Conservation (phyloP, 2,329 filamentous ascomycete genomes). For the Teratosphaeria viscida region DNA sequence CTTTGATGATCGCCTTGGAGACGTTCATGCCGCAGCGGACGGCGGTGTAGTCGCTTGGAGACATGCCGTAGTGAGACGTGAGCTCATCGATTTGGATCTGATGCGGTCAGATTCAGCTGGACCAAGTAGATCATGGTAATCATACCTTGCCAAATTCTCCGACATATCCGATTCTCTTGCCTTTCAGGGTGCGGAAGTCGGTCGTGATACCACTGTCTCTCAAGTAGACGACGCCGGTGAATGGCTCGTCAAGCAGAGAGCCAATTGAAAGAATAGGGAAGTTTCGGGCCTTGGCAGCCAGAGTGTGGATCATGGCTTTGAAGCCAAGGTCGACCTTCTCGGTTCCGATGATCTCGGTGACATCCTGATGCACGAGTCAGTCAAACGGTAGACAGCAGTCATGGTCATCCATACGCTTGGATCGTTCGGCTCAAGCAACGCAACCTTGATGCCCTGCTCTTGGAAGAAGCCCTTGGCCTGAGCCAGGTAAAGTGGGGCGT, state of each 20-base stretch:
- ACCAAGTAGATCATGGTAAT: no score
- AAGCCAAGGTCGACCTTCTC: slow-evolving; percentile 69
- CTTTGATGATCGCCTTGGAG: slow-evolving; percentile 62
- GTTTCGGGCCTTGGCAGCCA: slow-evolving; percentile 64
- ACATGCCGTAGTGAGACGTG: slow-evolving; percentile 67
- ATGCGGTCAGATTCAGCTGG: not conserved
- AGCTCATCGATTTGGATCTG: slow-evolving; percentile 74
- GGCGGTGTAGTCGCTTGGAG: slow-evolving; percentile 61
- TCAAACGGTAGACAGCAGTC: not conserved
- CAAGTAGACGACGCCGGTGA: slow-evolving; percentile 69
- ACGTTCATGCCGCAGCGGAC: slow-evolving; percentile 76
- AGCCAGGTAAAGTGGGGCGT: slow-evolving; percentile 66
- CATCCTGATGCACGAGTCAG: slow-evolving; percentile 41
- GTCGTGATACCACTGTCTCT: slow-evolving; percentile 63
- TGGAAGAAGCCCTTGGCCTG: slow-evolving; percentile 66
- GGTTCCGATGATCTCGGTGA: slow-evolving; percentile 69
- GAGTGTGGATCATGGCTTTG: slow-evolving; percentile 77
- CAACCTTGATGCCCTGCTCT: slow-evolving; percentile 67
- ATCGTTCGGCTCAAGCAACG: slow-evolving; percentile 67
- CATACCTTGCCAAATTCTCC: slow-evolving; percentile 62
- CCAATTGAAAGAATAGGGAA: slow-evolving; percentile 65
- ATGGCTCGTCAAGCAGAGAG: slow-evolving; percentile 67
- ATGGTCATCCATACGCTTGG: slow-evolving; percentile 46
- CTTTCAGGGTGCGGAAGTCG: slow-evolving; percentile 64
- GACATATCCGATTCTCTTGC: slow-evolving; percentile 69